phyloP scores from a whole-genome alignment of 352 stramenopile genomes.

The Elongisporangium undulatum region DNA sequence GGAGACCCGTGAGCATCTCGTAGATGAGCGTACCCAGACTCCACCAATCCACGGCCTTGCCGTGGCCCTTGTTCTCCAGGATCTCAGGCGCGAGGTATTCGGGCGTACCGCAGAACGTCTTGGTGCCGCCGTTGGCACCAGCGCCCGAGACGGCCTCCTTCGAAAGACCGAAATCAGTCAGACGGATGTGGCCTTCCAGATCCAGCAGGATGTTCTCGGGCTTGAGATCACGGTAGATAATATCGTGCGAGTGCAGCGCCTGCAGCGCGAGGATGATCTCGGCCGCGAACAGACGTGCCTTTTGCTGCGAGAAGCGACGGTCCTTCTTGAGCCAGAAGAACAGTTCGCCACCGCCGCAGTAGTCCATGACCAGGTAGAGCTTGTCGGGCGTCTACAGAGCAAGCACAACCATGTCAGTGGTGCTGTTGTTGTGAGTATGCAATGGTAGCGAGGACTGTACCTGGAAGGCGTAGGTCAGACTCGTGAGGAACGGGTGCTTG shows the following conservation, averaged over 20 bases:
- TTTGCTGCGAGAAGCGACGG: constrained; percentile 90
- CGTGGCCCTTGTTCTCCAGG: constrained; percentile 92
- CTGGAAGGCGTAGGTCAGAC: constrained; percentile 83
- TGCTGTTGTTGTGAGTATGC: constrained; percentile 1
- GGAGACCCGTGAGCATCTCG: constrained; percentile 91
- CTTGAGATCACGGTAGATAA: constrained; percentile 97
- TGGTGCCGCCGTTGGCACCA: constrained; percentile 72
- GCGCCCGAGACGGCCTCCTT: constrained; percentile 90
- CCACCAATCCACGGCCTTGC: constrained; percentile 90
- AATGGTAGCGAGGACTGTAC: constrained; percentile 6
- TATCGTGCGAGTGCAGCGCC: constrained; percentile 92
- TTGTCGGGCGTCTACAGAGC: constrained; percentile 88
- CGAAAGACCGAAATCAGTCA: constrained; percentile 95
- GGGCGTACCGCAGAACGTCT: constrained; percentile 93
- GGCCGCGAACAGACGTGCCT: constrained; percentile 89
- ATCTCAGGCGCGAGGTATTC: constrained; percentile 95
- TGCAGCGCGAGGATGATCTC: constrained; percentile 93
- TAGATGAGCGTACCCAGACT: constrained; percentile 93
- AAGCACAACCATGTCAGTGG: neutral
- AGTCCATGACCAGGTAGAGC: constrained; percentile 94
- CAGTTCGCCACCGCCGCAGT: constrained; percentile 91
- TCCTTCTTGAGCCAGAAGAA: constrained; percentile 97
- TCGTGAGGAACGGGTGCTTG: constrained; percentile 90
- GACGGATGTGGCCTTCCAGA: constrained; percentile 90
- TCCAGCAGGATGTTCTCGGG: constrained; percentile 96